Base-by-base conservation (phyloP, 2,329 filamentous ascomycete genomes). In the Aspergillus glaucus region DNA sequence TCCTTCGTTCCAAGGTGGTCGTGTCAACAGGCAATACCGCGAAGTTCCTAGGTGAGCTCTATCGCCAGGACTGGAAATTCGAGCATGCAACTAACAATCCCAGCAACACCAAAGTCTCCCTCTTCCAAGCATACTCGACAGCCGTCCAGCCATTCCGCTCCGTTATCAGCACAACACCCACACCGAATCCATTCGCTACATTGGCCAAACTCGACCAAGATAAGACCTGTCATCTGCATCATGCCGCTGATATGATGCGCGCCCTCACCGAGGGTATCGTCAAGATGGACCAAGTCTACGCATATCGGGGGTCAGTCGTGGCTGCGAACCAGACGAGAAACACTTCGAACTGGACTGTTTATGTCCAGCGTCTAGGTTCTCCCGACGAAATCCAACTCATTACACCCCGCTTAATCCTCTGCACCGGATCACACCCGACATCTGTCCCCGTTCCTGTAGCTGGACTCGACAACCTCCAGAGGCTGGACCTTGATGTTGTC, bases 41-140 rank as follows among this genome's bases (percentile, higher is more conserved):
- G 80, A 83, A 59, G 81, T 84, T 17, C 81, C 81, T 14, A 76
- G 73, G 70, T 72, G 56, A 50, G 68, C 58, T 14, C 6, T 3
- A 14, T 40, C 19, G 12, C 37, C 37, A n/a, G 34, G 6, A 36
- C 3, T 36, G 7, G 19, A 40, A 15, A 6, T 8, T 12, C 17
- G 26, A 30, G 26, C 9, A 30, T 21, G 17, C 14, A 36, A 36
- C 34, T 40, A 14, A 40, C 37, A 19, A 21, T 15, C 26, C 15
- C 49, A 79, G 74, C 56, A 85, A 85, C 61, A 85, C 81, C 49
- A 84, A 80, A 59, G 80, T 80, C 39, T 73, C 75, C 41, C 69
- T 81, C 19, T 84, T 85, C 60, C 66, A 80, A 50, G 70, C 77
- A 24, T 84, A 78, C 62, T 79, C 79, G 15, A 72, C 76, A 15